Evolutionary conservation across 2,329 filamentous ascomycete genomes (phyloP), one percentile per base, ranked within the genome.

Genomic region (Stromatinia cepivora): DNA sequence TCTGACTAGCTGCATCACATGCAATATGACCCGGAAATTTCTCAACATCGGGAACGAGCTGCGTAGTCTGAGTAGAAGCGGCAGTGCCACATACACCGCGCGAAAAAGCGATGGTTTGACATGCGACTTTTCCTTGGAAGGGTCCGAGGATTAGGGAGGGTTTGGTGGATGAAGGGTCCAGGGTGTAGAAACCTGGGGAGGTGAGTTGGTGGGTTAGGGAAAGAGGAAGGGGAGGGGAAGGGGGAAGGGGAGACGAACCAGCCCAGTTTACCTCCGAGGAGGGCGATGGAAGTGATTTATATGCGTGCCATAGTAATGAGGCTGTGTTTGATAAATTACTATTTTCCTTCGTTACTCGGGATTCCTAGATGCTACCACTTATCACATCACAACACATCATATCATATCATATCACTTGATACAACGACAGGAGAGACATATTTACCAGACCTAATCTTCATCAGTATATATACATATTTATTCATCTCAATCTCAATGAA

Each of bases 71-170:
- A 4, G 82, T 84, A 34, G 84, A 77, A 1, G 91, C 92, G 0
- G 91, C 91, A 9, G 86, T 81, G 3, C 92, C 92, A 78, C 92
- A 94, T 7, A 95, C 92, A 42, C 92, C 92, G 54, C 86, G 84
- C 11, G 89, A 88, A 72, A 93, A 91, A 8, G 82, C 80, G 75
- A 95, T 94, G 22, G 85, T 89, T 79, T 95, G 92, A 77, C 92
- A 95, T 11, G 92, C 92, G 3, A 90, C 87, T 76, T 93, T 91
- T 72, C 92, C 92, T 74, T 93, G 90, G 79, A 94, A 94, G 0
- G 92, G 92, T 0, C 90, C 92, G 1, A 94, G 86, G 73, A 94
- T 90, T 58, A 94, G 85, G 75, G 88, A 87, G 4, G 76, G 85
- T 75, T 87, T 87, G 36, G 67, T 42, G 2, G 48, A 48, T 1